Percentiles rank a stretch among this genome's conserved stretches.
These are phyloP conservation scores for Pyrus bretschneideri DNA, from an alignment of 306 rosid species.

Conservation along the genomic window DNA sequence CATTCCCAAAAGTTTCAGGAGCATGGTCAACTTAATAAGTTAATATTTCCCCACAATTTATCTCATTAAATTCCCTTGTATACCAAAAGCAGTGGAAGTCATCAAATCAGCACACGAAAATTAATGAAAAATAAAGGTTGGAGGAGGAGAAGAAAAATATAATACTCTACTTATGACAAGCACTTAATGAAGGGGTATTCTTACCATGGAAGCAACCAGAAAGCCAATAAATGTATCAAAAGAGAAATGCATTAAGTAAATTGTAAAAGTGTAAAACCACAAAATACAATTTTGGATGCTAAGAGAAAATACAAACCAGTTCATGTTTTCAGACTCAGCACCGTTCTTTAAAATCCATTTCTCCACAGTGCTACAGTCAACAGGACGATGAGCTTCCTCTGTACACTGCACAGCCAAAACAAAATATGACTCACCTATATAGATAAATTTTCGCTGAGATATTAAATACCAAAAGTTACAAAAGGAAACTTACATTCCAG, in stretches of 20 bases:
- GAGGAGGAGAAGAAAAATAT: neutral
- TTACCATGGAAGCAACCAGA: neutral
- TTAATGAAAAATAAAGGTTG: neutral
- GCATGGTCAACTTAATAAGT: too few species aligned
- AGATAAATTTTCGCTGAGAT: neutral
- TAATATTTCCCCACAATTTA: too few species aligned
- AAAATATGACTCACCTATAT: neutral
- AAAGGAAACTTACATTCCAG: slow-evolving; percentile 56
- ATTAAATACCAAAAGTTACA: neutral
- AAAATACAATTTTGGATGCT: neutral
- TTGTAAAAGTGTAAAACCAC: neutral
- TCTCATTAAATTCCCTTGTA: neutral
- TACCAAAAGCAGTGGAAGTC: neutral
- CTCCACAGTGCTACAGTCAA: slow-evolving; percentile 81
- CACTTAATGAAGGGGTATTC: neutral
- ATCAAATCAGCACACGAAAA: neutral
- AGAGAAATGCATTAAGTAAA: neutral
- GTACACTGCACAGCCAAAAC: slow-evolving; percentile 45
- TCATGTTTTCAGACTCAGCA: slow-evolving; percentile 95
- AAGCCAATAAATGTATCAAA: neutral
- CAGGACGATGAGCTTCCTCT: slow-evolving; percentile 96
- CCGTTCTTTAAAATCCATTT: slow-evolving; percentile 92
- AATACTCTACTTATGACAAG: neutral
- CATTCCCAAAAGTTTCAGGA: neutral
- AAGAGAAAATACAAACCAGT: slow-evolving; percentile 39